These are phyloP conservation scores for Picocystis sp. DNA, from an alignment of 163 green algal genomes.

Conservation along the genomic window DNA sequence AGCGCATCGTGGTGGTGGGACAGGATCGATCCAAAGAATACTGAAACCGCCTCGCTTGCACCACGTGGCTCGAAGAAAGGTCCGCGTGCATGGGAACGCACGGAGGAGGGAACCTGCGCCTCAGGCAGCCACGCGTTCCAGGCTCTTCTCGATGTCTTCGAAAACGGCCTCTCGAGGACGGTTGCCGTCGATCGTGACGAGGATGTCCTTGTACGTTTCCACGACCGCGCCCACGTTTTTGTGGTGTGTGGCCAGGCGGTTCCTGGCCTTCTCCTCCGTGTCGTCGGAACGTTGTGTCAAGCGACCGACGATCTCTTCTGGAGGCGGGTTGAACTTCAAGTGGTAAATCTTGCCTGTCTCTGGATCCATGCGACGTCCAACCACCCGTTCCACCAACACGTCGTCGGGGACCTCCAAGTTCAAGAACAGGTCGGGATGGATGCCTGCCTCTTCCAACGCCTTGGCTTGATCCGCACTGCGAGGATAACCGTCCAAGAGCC, in stretches of 20 bases:
- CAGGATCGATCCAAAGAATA: no score
- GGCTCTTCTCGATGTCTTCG: slow-evolving; percentile 10
- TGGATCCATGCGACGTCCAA: slow-evolving; percentile 79
- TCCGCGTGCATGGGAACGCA: no score
- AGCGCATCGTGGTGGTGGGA: slow-evolving; percentile 18
- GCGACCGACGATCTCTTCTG: slow-evolving; percentile 50
- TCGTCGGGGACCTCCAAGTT: slow-evolving; percentile 77
- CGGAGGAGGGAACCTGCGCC: no score
- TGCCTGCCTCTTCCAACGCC: slow-evolving; percentile 75
- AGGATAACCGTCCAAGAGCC: slow-evolving; percentile 96
- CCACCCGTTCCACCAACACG: slow-evolving; percentile 81
- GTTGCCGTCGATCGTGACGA: slow-evolving; percentile 14
- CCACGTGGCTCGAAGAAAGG: no score
- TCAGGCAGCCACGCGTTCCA: no score
- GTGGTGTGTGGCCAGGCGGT: slow-evolving; percentile 9
- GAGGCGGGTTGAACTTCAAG: slow-evolving; percentile 80
- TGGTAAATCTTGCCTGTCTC: slow-evolving; percentile 96
- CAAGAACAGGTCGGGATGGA: slow-evolving; percentile 87
- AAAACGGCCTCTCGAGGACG: slow-evolving; percentile 6
- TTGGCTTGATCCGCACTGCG: slow-evolving; percentile 75
- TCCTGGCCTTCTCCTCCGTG: slow-evolving; percentile 76
- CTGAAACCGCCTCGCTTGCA: no score
- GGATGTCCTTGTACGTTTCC: slow-evolving; percentile 7
- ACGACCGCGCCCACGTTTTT: slow-evolving; percentile 7
- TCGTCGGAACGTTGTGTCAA: slow-evolving; percentile 79